Evolutionary conservation across 805 yeast genomes (phyloP).

Genomic region (Candida sonorensis): DNA sequence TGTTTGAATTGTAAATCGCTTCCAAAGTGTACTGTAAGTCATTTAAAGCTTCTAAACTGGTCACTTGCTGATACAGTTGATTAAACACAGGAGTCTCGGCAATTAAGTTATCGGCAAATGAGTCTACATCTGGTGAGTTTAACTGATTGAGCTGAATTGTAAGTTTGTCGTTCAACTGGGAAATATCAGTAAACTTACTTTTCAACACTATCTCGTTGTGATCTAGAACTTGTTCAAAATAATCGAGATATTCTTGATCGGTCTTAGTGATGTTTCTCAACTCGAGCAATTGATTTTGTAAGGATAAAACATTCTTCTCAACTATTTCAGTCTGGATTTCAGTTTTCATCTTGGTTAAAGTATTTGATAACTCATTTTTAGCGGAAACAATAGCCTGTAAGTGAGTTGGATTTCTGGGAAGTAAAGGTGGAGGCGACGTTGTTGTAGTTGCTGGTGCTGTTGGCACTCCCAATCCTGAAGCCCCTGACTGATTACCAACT

Average conservation of each 20-base stretch:
- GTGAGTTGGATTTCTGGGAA: constrained; percentile 4
- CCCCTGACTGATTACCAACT: no score
- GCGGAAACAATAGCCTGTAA: no score
- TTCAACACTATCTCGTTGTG: constrained; percentile 20
- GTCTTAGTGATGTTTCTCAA: constrained; percentile 15
- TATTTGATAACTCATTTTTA: no score
- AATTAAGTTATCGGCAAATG: constrained; percentile 37
- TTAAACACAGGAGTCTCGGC: constrained; percentile 48
- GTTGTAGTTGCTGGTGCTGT: no score
- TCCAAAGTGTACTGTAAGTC: constrained; percentile 58
- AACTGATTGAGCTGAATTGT: constrained; percentile 19
- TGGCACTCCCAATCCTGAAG: no score
- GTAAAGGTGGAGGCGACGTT: no score
- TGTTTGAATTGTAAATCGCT: constrained; percentile 45
- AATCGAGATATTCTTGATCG: constrained; percentile 10
- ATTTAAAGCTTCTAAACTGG: constrained; percentile 63
- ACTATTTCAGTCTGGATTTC: no score
- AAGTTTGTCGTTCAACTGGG: constrained; percentile 15
- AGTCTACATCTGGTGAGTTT: constrained; percentile 10
- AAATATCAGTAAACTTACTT: constrained; percentile 7
- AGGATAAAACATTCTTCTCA: no score
- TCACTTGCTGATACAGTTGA: constrained; percentile 57
- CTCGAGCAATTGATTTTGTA: constrained; percentile 13
- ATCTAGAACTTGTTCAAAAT: constrained; percentile 10
- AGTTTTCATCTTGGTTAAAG: no score